Conservation (phyloP, 2,329 filamentous ascomycete genomes). For the Aureobasidium sp. region DNA sequence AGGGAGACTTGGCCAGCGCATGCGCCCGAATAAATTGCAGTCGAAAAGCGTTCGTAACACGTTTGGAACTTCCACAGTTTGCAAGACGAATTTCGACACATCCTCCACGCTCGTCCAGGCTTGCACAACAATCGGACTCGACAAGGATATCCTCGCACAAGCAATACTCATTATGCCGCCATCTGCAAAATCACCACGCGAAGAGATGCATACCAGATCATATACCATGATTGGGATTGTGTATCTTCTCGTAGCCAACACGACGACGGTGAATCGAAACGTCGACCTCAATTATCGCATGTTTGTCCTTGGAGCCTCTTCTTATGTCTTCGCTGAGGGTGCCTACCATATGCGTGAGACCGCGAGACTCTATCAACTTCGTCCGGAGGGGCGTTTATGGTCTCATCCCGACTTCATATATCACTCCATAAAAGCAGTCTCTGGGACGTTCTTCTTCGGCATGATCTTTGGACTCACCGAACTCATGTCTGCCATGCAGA, state of each 20-base stretch:
- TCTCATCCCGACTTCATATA: not conserved
- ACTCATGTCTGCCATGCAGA: not conserved
- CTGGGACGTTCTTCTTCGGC: not conserved
- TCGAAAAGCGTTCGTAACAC: no score
- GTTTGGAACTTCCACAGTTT: no score
- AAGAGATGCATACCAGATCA: not conserved
- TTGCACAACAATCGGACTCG: no score
- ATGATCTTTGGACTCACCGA: not conserved
- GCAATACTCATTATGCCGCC: not conserved
- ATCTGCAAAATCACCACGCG: not conserved
- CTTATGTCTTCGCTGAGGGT: not conserved
- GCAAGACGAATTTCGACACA: no score
- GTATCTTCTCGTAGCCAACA: not conserved
- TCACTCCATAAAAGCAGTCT: not conserved
- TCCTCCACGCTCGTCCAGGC: no score
- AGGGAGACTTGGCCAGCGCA: no score
- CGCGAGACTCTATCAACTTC: not conserved
- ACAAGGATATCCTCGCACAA: no score
- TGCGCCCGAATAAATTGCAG: no score
- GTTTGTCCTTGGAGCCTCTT: not conserved
- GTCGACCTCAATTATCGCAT: not conserved
- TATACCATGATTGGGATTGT: not conserved
- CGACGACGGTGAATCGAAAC: not conserved
- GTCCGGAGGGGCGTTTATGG: not conserved
- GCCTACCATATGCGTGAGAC: not conserved